These are phyloP conservation scores for Trichoderma cornu-damae DNA, from an alignment of 2,329 filamentous ascomycete genomes.

Conservation along the genomic window DNA sequence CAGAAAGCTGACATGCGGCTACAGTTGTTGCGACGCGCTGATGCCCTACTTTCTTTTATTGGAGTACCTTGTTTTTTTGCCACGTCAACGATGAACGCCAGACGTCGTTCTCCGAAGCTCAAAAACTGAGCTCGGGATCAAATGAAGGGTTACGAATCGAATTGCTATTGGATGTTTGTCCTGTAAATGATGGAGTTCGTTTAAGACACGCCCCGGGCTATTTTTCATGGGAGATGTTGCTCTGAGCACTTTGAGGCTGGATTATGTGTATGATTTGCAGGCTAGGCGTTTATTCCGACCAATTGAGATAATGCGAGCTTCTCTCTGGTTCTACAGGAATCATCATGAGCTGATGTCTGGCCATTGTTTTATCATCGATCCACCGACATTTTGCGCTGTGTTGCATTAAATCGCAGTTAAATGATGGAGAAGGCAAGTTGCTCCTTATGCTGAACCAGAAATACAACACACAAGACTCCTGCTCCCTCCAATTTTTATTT, in stretches of 20 bases:
- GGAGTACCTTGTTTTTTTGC: conserved; percentile 8
- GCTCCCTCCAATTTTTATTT: background rate
- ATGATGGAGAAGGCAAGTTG: too few species aligned
- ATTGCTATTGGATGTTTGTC: conserved; percentile 27
- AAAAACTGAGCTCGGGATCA: background rate
- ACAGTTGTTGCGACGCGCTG: conserved; percentile 35
- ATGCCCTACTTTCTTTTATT: conserved; percentile 2
- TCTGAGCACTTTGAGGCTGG: conserved; percentile 7
- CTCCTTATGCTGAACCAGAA: background rate
- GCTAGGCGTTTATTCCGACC: conserved; percentile 43
- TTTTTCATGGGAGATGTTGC: conserved; percentile 26
- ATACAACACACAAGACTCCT: too few species aligned
- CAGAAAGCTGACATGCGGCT: background rate
- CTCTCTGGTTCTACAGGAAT: background rate
- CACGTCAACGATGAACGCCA: conserved; percentile 3
- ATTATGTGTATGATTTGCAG: conserved; percentile 42
- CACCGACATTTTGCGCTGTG: background rate
- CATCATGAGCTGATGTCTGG: conserved; percentile 1
- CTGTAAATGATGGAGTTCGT: conserved; percentile 36
- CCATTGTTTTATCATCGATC: background rate
- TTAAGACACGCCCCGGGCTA: conserved; percentile 28
- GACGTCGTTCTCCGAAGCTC: background rate
- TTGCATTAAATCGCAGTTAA: background rate
- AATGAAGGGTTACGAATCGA: conserved; percentile 10
- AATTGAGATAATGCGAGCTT: conserved; percentile 35